Evolutionary conservation across 805 yeast species (phyloP).

Genomic region (Millerozyma acaciae): DNA sequence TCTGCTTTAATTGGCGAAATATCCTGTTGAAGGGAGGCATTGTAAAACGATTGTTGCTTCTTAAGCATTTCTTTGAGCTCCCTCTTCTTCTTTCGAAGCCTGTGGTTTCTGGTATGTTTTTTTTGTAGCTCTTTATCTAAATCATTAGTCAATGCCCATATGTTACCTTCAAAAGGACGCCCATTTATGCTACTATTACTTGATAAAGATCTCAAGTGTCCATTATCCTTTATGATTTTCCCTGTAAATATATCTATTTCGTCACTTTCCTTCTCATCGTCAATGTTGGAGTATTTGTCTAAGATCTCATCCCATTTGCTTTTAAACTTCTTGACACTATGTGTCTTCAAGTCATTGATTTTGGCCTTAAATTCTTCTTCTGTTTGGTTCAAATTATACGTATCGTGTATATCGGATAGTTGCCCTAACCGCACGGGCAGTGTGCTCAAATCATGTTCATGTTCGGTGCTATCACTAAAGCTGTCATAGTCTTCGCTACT

Average conservation of each 20-base stretch:
- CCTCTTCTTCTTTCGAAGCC: slow-evolving; percentile 9
- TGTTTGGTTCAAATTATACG: slow-evolving; percentile 4
- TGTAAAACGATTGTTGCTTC: slow-evolving; percentile 12
- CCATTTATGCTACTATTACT: slow-evolving; percentile 4
- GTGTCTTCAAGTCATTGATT: slow-evolving; percentile 22
- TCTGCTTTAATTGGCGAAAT: slow-evolving; percentile 3
- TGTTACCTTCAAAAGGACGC: slow-evolving; percentile 21
- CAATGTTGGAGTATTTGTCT: slow-evolving; percentile 45
- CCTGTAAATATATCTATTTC: slow-evolving; percentile 65
- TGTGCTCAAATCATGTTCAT: slow-evolving; percentile 7
- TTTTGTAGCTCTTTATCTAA: slow-evolving; percentile 18
- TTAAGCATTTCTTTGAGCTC: slow-evolving; percentile 16
- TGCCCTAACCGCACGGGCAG: no score
- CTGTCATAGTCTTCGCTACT: slow-evolving; percentile 10
- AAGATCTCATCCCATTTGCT: slow-evolving; percentile 51
- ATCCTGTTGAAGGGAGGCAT: slow-evolving; percentile 5
- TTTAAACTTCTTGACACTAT: slow-evolving; percentile 24
- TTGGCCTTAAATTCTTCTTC: slow-evolving; percentile 21
- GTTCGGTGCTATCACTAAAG: slow-evolving; percentile 1
- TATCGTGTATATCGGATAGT: slow-evolving; percentile 5
- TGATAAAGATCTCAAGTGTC: slow-evolving; percentile 56
- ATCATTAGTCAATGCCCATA: slow-evolving; percentile 38
- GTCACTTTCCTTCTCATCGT: slow-evolving; percentile 54
- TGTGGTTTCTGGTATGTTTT: slow-evolving; percentile 8
- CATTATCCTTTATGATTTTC: slow-evolving; percentile 58